Conservation (phyloP, 1,139 yeast genomes). For the Kodamaea sp. region DNA sequence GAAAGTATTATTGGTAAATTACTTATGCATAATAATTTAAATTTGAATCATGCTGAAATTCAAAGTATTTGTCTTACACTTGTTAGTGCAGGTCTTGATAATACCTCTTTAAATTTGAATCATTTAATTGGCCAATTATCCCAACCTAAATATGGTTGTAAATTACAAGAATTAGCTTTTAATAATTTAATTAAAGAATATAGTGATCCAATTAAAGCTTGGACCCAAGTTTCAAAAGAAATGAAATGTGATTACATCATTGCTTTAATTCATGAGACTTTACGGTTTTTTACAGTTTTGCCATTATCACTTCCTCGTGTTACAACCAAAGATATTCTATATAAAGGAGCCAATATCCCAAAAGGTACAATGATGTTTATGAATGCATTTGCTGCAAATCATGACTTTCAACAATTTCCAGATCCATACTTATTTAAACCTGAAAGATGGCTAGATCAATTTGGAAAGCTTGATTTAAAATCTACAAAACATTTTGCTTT, state of each 20-base stretch:
- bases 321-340: conserved; percentile 48
- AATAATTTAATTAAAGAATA: conserved; percentile 30
- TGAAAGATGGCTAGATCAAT: conserved; percentile 49
- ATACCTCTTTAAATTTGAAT: conserved; percentile 61
- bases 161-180: conserved; percentile 42
- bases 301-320: conserved; percentile 66
- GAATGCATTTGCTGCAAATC: conserved; percentile 72
- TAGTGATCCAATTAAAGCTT: conserved; percentile 37
- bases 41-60: conserved; percentile 41
- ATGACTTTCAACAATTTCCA: conserved; percentile 47
- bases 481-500: conserved; percentile 49
- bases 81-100: conserved; percentile 79
- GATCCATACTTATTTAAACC: conserved; percentile 56
- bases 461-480: conserved; percentile 17
- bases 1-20: conserved; percentile 46
- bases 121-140: conserved; percentile 62
- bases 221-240: conserved; percentile 39
- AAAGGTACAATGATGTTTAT: conserved; percentile 52
- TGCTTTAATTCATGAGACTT: conserved; percentile 62
- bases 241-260: conserved; percentile 44
- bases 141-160: conserved; percentile 40
- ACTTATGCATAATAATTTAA: conserved; percentile 6
- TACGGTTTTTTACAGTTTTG: conserved; percentile 60
- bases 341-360: conserved; percentile 45
- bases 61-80: conserved; percentile 66